phyloP scores from a whole-genome alignment of 352 stramenopile genomes.

The Phytophthora megakarya region DNA sequence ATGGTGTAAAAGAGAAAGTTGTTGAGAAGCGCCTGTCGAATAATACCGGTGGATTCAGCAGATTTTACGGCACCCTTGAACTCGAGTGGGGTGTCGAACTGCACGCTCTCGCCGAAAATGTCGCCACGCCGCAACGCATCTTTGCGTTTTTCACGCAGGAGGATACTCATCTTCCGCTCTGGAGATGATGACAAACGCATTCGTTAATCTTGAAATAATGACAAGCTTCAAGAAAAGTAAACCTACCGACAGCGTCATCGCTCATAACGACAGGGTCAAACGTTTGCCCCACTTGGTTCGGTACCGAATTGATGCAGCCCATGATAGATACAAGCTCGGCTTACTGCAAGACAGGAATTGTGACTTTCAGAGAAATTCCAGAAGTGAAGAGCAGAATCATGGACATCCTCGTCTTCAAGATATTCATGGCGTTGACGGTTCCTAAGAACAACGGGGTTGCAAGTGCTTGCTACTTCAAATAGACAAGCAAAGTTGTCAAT shows the following conservation, averaged over 20 bases:
- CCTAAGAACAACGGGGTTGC: constrained; percentile 20
- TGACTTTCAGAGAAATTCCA: constrained; percentile 17
- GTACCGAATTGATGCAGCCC: constrained; percentile 71
- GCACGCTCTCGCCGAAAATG: constrained; percentile 76
- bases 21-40: constrained; percentile 61
- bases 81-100: constrained; percentile 58
- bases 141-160: constrained; percentile 73
- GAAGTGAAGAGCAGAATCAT: constrained; percentile 18
- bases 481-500: too few relatives aligned
- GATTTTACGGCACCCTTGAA: constrained; percentile 46
- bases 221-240: background rate
- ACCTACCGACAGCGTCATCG: constrained; percentile 37
- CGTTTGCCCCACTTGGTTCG: constrained; percentile 44
- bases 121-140: constrained; percentile 59
- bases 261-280: constrained; percentile 51
- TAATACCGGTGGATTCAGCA: constrained; percentile 47
- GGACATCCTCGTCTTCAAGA: constrained; percentile 24
- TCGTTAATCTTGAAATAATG: constrained; percentile 32
- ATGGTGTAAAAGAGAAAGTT: constrained; percentile 79
- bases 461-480: too few relatives aligned
- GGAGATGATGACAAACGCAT: background rate
- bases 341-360: constrained; percentile 11
- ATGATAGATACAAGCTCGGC: constrained; percentile 28
- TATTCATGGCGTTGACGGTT: constrained; percentile 23
- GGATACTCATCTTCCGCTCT: constrained; percentile 61